Conservation (phyloP, 1,139 yeast species). For the Saccharomycopsis hybrid region DNA sequence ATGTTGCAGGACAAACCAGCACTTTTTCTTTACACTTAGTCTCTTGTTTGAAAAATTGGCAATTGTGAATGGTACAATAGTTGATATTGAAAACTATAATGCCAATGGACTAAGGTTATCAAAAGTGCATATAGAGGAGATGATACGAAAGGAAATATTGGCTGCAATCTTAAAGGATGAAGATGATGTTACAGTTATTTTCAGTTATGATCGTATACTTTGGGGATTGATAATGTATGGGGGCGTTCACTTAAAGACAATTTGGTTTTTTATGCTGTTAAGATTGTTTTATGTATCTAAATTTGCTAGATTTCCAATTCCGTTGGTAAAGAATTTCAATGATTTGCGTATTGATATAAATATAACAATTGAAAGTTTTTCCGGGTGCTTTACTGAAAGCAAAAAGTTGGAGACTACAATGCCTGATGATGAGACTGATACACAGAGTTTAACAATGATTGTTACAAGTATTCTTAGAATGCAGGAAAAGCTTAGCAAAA, state of each 20-base stretch:
- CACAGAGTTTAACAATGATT: not conserved
- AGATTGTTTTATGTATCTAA: conserved; percentile 27
- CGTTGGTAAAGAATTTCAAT: conserved; percentile 10
- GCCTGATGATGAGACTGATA: not conserved
- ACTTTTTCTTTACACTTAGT: not conserved
- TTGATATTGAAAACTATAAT: not conserved
- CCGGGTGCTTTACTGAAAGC: too few relatives aligned
- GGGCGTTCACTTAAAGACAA: conserved; percentile 35
- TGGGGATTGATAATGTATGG: conserved; percentile 40
- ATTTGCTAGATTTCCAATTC: conserved; percentile 16
- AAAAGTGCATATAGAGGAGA: conserved; percentile 1
- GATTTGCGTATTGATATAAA: too few relatives aligned
- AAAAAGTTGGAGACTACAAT: not conserved
- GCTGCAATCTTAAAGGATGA: conserved; percentile 24
- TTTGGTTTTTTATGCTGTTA: conserved; percentile 38
- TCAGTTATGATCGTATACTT: conserved; percentile 33
- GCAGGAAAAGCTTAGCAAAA: conserved; percentile 8
- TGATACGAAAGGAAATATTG: conserved; percentile 12
- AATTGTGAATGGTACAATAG: not conserved
- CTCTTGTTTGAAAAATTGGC: not conserved
- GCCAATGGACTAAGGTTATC: not conserved
- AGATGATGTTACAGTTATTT: conserved; percentile 35
- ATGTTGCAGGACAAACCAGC: not conserved
- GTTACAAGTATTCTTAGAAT: not conserved
- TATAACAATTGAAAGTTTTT: too few relatives aligned